These are phyloP conservation scores for Withania somnifera DNA, from an alignment of 305 asterid species.

Conservation along the genomic window DNA sequence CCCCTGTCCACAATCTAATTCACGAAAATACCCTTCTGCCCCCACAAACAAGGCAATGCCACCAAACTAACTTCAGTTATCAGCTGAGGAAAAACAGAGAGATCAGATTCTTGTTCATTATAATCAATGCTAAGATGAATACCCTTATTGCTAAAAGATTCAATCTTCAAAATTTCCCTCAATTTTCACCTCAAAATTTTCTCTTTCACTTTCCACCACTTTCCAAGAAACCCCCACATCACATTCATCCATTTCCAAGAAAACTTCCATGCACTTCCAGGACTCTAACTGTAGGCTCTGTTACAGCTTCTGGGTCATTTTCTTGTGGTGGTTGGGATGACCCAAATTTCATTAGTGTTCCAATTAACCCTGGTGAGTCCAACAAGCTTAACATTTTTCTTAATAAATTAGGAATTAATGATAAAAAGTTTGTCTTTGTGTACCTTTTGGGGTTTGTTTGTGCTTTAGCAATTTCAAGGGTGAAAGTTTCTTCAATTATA, in stretches of 20 bases:
- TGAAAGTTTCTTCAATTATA: constrained; percentile 57
- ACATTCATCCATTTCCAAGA: constrained; percentile 20
- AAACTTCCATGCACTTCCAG: constrained; percentile 11
- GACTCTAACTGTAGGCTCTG: constrained; percentile 20
- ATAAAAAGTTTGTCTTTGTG: constrained; percentile 58
- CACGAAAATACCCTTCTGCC: neutral
- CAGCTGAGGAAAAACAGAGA: neutral
- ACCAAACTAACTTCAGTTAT: neutral
- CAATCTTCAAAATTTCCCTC: constrained; percentile 16
- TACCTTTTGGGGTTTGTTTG: constrained; percentile 75
- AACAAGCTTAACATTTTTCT: constrained; percentile 36
- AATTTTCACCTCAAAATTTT: constrained; percentile 10
- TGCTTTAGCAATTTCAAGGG: constrained; percentile 73
- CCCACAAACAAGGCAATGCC: neutral
- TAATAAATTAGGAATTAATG: constrained; percentile 49
- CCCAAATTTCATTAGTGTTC: constrained; percentile 26
- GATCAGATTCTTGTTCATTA: neutral
- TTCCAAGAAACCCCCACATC: constrained; percentile 11
- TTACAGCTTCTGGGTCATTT: constrained; percentile 32
- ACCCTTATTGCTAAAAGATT: constrained; percentile 37
- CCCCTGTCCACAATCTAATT: neutral
- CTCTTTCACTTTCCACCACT: constrained; percentile 12
- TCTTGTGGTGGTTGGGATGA: constrained; percentile 74
- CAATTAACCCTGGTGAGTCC: constrained; percentile 43
- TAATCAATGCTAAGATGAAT: constrained; percentile 17